Evolutionary conservation across 768 basidiomycete genomes (phyloP).

Genomic region (Lepiota venenata): DNA sequence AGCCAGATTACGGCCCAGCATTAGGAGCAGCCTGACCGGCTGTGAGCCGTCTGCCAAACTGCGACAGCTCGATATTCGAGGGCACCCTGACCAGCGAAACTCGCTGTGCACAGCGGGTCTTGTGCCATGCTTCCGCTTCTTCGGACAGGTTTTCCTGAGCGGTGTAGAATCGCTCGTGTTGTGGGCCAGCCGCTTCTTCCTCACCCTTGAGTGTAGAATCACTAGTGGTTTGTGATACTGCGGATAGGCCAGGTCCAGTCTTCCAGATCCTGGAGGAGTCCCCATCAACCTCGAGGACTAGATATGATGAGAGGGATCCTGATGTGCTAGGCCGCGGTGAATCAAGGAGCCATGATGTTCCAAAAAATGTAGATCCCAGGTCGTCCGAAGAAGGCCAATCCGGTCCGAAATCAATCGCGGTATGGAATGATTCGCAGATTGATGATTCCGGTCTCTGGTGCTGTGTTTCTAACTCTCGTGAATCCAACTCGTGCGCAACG

Average conservation of each 20-base stretch:
- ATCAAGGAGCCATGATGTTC: conserved; percentile 27
- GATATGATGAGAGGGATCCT: conserved; percentile 27
- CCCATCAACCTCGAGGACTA: conserved; percentile 14
- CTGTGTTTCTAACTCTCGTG: conserved; percentile 18
- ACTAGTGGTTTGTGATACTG: not conserved
- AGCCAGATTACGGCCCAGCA: not conserved
- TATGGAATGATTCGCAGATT: conserved; percentile 60
- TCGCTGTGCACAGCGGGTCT: conserved; percentile 79
- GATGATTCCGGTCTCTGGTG: conserved; percentile 43
- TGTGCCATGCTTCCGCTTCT: conserved; percentile 87
- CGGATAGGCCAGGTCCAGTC: not conserved
- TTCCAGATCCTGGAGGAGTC: not conserved
- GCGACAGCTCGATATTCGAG: conserved; percentile 34
- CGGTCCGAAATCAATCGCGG: conserved; percentile 55
- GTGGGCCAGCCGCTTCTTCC: not conserved
- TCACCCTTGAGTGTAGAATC: conserved; percentile 3
- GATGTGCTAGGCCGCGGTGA: conserved; percentile 33
- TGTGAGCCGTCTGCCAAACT: conserved; percentile 9
- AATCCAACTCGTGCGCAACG: conserved; percentile 13
- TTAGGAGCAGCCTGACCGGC: not conserved
- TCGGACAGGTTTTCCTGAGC: conserved; percentile 51
- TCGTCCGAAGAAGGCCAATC: conserved; percentile 47
- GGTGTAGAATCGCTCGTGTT: conserved; percentile 45
- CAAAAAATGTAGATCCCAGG: conserved; percentile 27
- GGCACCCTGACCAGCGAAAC: conserved; percentile 80